Base-by-base conservation (phyloP, 2,329 filamentous ascomycete genomes). In the Neofusicoccum kwambonambiense region DNA sequence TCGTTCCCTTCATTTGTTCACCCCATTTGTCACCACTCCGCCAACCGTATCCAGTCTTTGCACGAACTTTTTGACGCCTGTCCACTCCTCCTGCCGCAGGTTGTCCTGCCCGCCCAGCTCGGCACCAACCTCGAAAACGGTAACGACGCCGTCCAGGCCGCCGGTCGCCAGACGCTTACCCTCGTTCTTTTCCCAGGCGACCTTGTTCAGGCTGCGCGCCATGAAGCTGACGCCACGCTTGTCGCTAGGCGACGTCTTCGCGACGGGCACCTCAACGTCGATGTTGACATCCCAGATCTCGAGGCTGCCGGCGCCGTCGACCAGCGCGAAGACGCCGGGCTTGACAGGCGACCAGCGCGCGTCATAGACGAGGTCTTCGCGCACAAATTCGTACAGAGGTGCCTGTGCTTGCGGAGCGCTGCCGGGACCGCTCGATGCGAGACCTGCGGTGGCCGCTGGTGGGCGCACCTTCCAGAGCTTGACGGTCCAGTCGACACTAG, bases 311-410 rank as follows among this genome's bases (percentile, higher is more conserved):
- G 91, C 92, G 39, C 95, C 95, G 71, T 99, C 96, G 2, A 98
- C 95, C 19, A 96, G 87, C 1, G 92, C 92, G 78, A 99, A 99
- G 8, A 99, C 91, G 42, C 93, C 93, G 0, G 95, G 95, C 75
- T 95, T 94, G 69, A 95, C 87, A 0, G 95, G 95, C 13, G 92
- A 96, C 96, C 96, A 99, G 62, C 89, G 90, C 2, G 92, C 93
- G 75, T 97, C 94, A 79, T 99, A 99, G 60, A 99, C 93, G 19
- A 97, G 89, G 72, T 99, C 96, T 79, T 99, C 96, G 63, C 95
- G 90, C 19, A 91, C 89, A 73, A 99, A 92, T 68, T 98, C 93
- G 12, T 98, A 84, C 31, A 99, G 83, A 0, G 95, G 95, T 2
- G 85, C 78, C 35, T 94, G 88, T 0, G 79, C 75, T 67, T 86